A percentile compares a stretch with the other conserved stretches of the same genome.
These are phyloP conservation scores for Alternaria triticina DNA, from an alignment of 2,329 filamentous ascomycete genomes.

Conservation along the genomic window DNA sequence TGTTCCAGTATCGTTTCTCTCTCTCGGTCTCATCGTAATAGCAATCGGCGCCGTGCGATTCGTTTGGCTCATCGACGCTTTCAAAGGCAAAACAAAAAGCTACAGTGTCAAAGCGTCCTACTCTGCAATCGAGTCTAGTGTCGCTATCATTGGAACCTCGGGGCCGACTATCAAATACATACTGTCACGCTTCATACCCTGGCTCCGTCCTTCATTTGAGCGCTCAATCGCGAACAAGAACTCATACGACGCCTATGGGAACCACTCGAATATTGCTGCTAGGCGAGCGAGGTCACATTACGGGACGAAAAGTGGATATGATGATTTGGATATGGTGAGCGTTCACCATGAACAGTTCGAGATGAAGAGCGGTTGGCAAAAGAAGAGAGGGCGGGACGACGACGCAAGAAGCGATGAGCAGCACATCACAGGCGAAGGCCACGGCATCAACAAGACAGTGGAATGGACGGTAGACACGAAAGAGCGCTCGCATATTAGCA, in stretches of 20 bases:
- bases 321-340: conserved; percentile 20
- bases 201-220: conserved; percentile 15
- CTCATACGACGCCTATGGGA: conserved; percentile 13
- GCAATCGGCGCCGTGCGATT: conserved; percentile 24
- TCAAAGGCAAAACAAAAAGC: conserved; percentile 17
- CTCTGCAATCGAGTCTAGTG: conserved; percentile 20
- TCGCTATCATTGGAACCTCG: conserved; percentile 23
- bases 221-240: conserved; percentile 9
- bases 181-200: conserved; percentile 19
- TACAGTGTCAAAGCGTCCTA: conserved; percentile 24
- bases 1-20: conserved; percentile 26
- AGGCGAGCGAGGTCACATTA: conserved; percentile 2
- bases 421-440: conserved; percentile 7
- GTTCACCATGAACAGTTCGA: conserved; percentile 15
- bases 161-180: conserved; percentile 25
- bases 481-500: conserved; percentile 2
- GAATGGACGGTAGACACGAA: conserved; percentile 22
- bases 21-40: conserved; percentile 21
- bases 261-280: not conserved
- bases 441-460: conserved; percentile 29
- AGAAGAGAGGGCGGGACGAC: conserved; percentile 4
- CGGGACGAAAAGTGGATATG: conserved; percentile 9
- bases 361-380: conserved; percentile 28
- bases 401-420: conserved; percentile 31
- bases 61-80: conserved; percentile 23